Conservation (phyloP, 495 filamentous ascomycete genomes). For the Penicillium odoratum region DNA sequence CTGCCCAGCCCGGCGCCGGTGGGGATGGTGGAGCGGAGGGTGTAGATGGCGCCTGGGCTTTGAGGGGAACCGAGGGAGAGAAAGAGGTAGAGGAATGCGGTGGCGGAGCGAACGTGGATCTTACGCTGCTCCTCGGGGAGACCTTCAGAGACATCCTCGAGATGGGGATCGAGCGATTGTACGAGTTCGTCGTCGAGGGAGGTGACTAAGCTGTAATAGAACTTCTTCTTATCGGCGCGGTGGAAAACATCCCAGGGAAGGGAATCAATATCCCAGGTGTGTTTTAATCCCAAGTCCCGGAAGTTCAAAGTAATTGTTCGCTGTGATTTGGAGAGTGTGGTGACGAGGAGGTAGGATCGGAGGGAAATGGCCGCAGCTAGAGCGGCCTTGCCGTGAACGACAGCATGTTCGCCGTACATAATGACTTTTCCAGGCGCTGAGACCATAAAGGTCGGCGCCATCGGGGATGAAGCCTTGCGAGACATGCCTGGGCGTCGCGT, state of each 20-base stretch:
- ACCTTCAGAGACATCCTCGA: conserved; percentile 64
- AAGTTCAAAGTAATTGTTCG: conserved; percentile 84
- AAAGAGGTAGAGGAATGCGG: conserved; percentile 89
- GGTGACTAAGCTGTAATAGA: conserved; percentile 86
- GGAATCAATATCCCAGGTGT: conserved; percentile 89
- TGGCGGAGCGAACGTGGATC: conserved; percentile 75
- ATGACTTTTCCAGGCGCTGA: conserved; percentile 98
- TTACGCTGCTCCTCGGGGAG: conserved; percentile 67
- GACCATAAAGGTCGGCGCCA: conserved; percentile 91
- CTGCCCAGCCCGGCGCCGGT: conserved; percentile 90
- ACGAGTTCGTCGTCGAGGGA: conserved; percentile 79
- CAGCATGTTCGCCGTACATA: conserved; percentile 94
- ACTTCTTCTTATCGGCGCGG: conserved; percentile 80
- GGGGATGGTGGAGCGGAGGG: conserved; percentile 89
- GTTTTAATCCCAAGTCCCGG: conserved; percentile 78
- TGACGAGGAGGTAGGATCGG: conserved; percentile 93
- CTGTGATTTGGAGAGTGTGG: conserved; percentile 81
- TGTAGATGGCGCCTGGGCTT: conserved; percentile 81
- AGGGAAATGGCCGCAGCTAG: conserved; percentile 93
- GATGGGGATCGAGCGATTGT: conserved; percentile 72
- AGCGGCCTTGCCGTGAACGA: conserved; percentile 93
- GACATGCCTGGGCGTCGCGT: conserved; percentile 30
- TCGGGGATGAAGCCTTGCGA: conserved; percentile 49
- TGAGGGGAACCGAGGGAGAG: conserved; percentile 77
- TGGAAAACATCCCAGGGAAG: conserved; percentile 84